These are phyloP conservation scores for Naegleria gruberi DNA, from an alignment of 208 protist genomes.

Conservation along the genomic window DNA sequence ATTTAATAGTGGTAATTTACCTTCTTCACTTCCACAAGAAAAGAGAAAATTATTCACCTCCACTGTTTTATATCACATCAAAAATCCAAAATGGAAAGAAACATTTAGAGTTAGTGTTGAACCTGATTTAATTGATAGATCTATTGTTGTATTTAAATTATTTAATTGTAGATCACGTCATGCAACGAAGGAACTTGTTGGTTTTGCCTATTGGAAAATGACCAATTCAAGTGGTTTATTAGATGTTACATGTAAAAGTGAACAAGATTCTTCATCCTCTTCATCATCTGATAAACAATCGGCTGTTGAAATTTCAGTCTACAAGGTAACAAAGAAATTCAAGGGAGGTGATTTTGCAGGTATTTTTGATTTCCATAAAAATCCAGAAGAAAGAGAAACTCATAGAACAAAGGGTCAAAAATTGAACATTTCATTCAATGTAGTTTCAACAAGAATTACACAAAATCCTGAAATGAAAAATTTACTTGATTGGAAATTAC, in stretches of 20 bases:
- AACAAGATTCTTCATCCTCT: background rate
- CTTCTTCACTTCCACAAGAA: background rate
- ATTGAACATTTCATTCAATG: background rate
- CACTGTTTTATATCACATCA: background rate
- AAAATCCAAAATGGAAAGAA: background rate
- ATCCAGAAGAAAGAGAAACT: background rate
- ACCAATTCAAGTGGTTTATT: background rate
- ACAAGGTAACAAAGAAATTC: background rate
- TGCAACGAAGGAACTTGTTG: background rate
- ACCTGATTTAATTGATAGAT: background rate
- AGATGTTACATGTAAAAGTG: background rate
- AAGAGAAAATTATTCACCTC: background rate
- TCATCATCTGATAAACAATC: background rate
- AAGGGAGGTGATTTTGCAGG: background rate
- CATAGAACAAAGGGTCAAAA: background rate
- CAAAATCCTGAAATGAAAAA: background rate
- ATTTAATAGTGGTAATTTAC: background rate
- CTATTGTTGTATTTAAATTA: background rate
- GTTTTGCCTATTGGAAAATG: background rate
- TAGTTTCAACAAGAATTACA: background rate
- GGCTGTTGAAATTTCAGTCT: background rate
- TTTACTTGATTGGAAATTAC: background rate
- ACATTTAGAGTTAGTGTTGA: background rate
- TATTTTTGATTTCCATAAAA: background rate
- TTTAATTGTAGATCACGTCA: background rate